Evolutionary conservation across 495 filamentous ascomycete species (phyloP), one percentile per base, ranked within the genome.

Genomic region (Daldinia caldariorum): DNA sequence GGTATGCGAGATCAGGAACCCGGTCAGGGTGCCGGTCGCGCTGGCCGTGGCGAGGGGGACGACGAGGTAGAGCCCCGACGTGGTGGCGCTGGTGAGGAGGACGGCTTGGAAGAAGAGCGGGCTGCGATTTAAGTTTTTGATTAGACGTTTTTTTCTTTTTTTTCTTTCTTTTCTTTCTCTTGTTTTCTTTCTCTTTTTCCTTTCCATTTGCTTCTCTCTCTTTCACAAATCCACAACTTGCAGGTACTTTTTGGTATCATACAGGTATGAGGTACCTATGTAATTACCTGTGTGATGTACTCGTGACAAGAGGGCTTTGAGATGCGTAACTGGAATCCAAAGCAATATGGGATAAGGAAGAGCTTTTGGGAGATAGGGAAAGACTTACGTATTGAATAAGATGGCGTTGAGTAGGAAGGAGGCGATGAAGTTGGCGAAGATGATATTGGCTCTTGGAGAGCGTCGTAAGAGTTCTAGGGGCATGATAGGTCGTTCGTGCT

Each of bases 61-160:
- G 9, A 92, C 80, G 50, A 94, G 87, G 45, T 89, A 85, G 4
- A 92, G 83, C 10, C 92, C 92, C 0, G 92, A 92, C 16, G 82
- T 82, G 8, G 91, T 91, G 26, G 92, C 89, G 20, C 81, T 85
- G 12, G 90, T 88, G 43, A 93, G 84, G 68, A 91, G 89, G 51
- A 93, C 91, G 32, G 89, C 90, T 77, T 93, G 91, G 79, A 94
- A 94, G 81, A 89, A 94, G 20, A 94, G 80, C 0, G 91, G 91
- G 14, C 79, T 81, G 59, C 32, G 59, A 14, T 0, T 58, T 61
- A 18, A 38, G 12, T 26, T 50, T 37, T 54, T 16, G 22, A 56
- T 70, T 66, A 59, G 51, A 49, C 35, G 16, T 22, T 8, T 26
- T 20, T 29, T 3, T 51, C 16, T 45, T 22, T 4, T 61, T 31